Evolutionary conservation across 2,329 filamentous ascomycete species (phyloP), one percentile per base, ranked within the genome.

Genomic region (Trematosphaeria pertusa): DNA sequence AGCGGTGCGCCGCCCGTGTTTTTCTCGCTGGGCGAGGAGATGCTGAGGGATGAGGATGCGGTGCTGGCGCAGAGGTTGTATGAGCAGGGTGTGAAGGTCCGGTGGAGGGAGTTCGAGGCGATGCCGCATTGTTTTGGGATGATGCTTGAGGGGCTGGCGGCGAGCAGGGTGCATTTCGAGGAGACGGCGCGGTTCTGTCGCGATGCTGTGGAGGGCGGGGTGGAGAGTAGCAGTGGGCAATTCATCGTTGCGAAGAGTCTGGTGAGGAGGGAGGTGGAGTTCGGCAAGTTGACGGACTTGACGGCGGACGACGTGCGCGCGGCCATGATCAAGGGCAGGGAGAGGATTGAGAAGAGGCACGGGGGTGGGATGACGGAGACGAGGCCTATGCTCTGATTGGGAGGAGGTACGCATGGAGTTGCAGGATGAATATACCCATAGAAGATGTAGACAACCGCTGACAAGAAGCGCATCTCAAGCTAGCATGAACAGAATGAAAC

Each of bases 91-190:
- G 86, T 87, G 0, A 63, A 61, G 0, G 81, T 92, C 0, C 77
- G 83, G 3, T 87, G 85, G 60, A 83, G 89, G 65, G 83, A 90
- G 71, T 94, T 85, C 65, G 86, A 91, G 67, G 87, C 84, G 3
- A 93, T 93, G 89, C 88, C 89, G 43, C 89, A 92, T 71, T 84
- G 83, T 57, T 93, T 80, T 55, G 70, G 62, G 0, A 70, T 77
- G 70, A 48, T 79, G 44, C 48, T 79, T 3, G 73, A 75, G n/a
- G 46, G 54, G 1, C 43, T 70, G 2, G 37, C 53, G 3, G 68
- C 52, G 0, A 57, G 64, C 5, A 47, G 60, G 5, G 51, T 70
- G 42, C 73, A 73, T 61, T 57, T 75, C 15, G 60, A 58, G 5
- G 69, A 69, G 34, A 75, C 69, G 60, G 71, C 64, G 0, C 51